phyloP scores from a whole-genome alignment of 2,329 filamentous ascomycete species.

The Fusarium xyrophilum region DNA sequence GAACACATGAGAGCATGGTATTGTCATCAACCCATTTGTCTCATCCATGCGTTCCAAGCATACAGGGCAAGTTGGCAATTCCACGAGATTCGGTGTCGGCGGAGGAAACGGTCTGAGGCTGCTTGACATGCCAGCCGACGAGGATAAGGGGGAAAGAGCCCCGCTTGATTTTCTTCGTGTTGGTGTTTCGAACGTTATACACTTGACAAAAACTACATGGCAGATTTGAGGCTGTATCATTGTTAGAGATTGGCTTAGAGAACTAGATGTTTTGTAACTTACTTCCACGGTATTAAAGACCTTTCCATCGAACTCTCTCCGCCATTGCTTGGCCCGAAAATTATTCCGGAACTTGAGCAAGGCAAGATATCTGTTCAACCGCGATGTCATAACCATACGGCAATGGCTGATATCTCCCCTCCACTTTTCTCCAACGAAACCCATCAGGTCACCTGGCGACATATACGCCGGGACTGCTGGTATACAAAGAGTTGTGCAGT shows the following conservation, averaged over 20 bases:
- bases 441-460: slow-evolving; percentile 87
- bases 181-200: slow-evolving; percentile 81
- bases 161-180: slow-evolving; percentile 51
- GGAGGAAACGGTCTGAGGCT: slow-evolving; percentile 67
- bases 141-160: slow-evolving; percentile 68
- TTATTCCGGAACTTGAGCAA: slow-evolving; percentile 89
- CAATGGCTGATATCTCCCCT: slow-evolving; percentile 90
- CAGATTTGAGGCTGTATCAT: slow-evolving; percentile 80
- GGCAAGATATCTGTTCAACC: slow-evolving; percentile 91
- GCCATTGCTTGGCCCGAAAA: slow-evolving; percentile 78
- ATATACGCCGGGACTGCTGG: slow-evolving; percentile 94
- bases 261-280: slow-evolving; percentile 29
- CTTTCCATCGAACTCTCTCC: slow-evolving; percentile 87
- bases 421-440: slow-evolving; percentile 89
- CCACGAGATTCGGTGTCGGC: slow-evolving; percentile 81
- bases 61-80: slow-evolving; percentile 94
- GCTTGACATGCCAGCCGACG: slow-evolving; percentile 50
- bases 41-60: slow-evolving; percentile 99
- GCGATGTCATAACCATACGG: slow-evolving; percentile 87
- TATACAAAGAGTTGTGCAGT: slow-evolving; percentile 89
- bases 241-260: slow-evolving; percentile 19
- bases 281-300: slow-evolving; percentile 92
- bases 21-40: slow-evolving; percentile 91
- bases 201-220: slow-evolving; percentile 93
- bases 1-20: slow-evolving; percentile 96